Conservation (phyloP, 2,329 filamentous ascomycete species). For the Penicillium sp. region DNA sequence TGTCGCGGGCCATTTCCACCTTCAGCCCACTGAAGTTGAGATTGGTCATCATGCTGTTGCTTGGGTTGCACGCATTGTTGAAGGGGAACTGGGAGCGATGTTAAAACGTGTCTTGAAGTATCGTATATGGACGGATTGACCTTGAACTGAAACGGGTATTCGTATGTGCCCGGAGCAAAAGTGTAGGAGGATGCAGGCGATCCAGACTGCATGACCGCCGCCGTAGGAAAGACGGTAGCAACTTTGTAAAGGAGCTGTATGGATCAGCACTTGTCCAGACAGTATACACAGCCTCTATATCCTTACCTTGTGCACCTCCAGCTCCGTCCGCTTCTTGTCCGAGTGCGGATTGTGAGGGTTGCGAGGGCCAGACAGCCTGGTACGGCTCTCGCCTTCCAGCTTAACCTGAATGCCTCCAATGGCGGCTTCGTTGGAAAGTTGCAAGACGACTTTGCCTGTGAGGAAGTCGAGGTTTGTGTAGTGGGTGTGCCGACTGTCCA, state of each 20-base stretch:
- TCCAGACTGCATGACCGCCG: slow-evolving; percentile 37
- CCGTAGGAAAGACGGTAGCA: slow-evolving; percentile 43
- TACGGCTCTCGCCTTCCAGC: slow-evolving; percentile 47
- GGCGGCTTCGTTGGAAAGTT: slow-evolving; percentile 39
- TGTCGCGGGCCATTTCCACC: slow-evolving; percentile 43
- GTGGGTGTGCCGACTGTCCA: slow-evolving; percentile 41
- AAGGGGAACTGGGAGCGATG: slow-evolving; percentile 41
- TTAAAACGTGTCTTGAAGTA: neutral
- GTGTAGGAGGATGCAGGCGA: slow-evolving; percentile 39
- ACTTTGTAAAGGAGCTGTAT: slow-evolving; percentile 46
- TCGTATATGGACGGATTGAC: slow-evolving; percentile 22
- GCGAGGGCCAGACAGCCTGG: slow-evolving; percentile 40
- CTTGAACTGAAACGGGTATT: slow-evolving; percentile 49
- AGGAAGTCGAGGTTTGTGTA: slow-evolving; percentile 49
- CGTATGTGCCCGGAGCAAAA: slow-evolving; percentile 43
- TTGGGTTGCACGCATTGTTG: slow-evolving; percentile 46
- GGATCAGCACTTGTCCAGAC: neutral
- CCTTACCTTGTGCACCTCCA: slow-evolving; percentile 48
- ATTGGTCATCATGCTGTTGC: slow-evolving; percentile 44
- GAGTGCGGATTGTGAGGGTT: slow-evolving; percentile 39
- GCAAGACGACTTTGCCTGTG: slow-evolving; percentile 43
- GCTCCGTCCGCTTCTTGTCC: slow-evolving; percentile 46
- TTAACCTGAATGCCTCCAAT: slow-evolving; percentile 47
- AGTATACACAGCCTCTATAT: neutral
- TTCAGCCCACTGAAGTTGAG: slow-evolving; percentile 44